A percentile compares a stretch with the other conserved stretches of the same genome.
phyloP scores from a whole-genome alignment of 129 eudicot genomes.

The Gnaphalium uliginosum region DNA sequence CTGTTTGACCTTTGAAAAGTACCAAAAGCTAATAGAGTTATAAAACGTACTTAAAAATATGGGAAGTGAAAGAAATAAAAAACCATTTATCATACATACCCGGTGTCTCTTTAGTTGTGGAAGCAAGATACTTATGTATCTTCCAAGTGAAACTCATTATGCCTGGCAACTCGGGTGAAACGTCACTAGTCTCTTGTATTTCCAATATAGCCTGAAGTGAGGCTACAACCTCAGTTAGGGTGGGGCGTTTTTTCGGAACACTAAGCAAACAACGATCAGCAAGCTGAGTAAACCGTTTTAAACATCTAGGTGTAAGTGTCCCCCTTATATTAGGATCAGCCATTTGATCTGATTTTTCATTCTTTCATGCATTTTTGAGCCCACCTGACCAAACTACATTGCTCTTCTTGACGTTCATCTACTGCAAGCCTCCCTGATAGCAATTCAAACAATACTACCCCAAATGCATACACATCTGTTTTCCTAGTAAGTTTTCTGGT shows the following conservation, averaged over 20 bases:
- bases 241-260: constrained; percentile 38
- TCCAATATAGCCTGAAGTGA: constrained; percentile 32
- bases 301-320: constrained; percentile 27
- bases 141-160: constrained; percentile 13
- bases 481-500: constrained; percentile 35
- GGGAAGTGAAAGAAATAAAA: no score
- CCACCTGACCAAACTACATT: constrained; percentile 37
- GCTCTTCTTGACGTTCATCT: constrained; percentile 28
- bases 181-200: constrained; percentile 22
- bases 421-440: constrained; percentile 48
- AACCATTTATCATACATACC: background rate
- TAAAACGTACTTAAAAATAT: no score
- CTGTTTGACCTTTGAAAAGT: no score
- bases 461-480: constrained; percentile 43
- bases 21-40: no score
- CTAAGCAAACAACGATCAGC: constrained; percentile 39
- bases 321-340: constrained; percentile 30
- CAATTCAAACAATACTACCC: constrained; percentile 48
- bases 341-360: constrained; percentile 31
- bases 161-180: background rate
- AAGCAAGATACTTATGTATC: constrained; percentile 29
- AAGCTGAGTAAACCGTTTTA: constrained; percentile 19
- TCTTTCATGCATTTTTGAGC: constrained; percentile 33
- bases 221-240: constrained; percentile 41
- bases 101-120: background rate